A percentile compares a stretch with the other conserved stretches of the same genome.
phyloP scores from a whole-genome alignment of 2,329 filamentous ascomycete genomes.

The Talaromyces sp. region DNA sequence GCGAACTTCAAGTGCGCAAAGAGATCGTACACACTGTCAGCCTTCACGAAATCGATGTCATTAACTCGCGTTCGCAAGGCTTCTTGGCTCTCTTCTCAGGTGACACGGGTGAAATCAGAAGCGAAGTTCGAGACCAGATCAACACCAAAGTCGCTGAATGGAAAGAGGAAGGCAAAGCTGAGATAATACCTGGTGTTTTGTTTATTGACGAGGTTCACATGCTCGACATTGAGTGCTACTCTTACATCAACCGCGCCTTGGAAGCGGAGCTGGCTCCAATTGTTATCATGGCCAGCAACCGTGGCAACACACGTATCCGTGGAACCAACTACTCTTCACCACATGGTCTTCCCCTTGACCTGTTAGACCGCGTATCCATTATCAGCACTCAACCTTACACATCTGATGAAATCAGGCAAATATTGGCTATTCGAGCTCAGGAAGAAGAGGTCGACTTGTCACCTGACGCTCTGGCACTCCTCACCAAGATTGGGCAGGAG shows the following conservation, averaged over 20 bases:
- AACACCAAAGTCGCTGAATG: conserved; percentile 98
- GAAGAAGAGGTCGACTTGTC: conserved; percentile 95
- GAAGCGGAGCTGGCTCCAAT: conserved; percentile 94
- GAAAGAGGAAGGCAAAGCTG: conserved; percentile 98
- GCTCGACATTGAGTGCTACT: conserved; percentile 99
- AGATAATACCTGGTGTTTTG: conserved; percentile 92
- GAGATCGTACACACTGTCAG: conserved; percentile 97
- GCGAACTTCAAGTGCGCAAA: conserved; percentile 93
- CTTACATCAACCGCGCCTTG: conserved; percentile 93
- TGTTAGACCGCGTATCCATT: conserved; percentile 93
- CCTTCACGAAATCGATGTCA: conserved; percentile 97
- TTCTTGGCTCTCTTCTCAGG: conserved; percentile 97
- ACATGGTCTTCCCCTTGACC: conserved; percentile 91
- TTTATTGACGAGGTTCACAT: conserved; percentile 99
- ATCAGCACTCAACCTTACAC: conserved; percentile 87
- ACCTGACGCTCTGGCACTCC: conserved; percentile 81
- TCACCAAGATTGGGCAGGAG: conserved; percentile 94
- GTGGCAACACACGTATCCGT: conserved; percentile 84
- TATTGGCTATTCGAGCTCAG: conserved; percentile 84
- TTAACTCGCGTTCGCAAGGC: conserved; percentile 97
- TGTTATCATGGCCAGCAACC: conserved; percentile 98
- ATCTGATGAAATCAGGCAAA: conserved; percentile 83
- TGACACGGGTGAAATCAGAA: conserved; percentile 95
- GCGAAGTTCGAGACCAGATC: conserved; percentile 97
- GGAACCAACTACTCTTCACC: conserved; percentile 92